Evolutionary conservation across 352 stramenopile genomes (phyloP).

Genomic region (Phytophthora fragariaefolia): DNA sequence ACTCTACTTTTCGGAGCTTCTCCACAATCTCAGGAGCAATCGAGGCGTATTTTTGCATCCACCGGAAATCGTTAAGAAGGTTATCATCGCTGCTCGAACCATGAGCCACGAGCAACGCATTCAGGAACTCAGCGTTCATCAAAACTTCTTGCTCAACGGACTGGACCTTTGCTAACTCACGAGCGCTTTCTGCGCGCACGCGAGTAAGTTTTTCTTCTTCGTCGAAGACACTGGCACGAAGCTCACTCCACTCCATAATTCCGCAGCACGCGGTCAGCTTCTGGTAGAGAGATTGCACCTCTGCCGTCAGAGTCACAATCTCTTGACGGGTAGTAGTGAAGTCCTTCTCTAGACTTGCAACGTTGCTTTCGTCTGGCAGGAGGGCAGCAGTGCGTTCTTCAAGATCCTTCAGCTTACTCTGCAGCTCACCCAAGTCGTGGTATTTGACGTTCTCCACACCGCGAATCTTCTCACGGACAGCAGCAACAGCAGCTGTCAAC

Average conservation of each 20-base stretch:
- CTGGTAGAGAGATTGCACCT: slow-evolving; percentile 57
- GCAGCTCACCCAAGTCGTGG: slow-evolving; percentile 47
- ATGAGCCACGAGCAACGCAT: slow-evolving; percentile 47
- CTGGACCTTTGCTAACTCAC: slow-evolving; percentile 47
- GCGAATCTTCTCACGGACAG: slow-evolving; percentile 54
- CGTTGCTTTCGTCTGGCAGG: slow-evolving; percentile 35
- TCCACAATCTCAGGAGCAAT: slow-evolving; percentile 56
- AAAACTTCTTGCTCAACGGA: slow-evolving; percentile 63
- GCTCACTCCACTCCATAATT: slow-evolving; percentile 65
- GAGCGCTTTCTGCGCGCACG: slow-evolving; percentile 36
- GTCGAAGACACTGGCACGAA: slow-evolving; percentile 50
- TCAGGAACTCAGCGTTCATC: slow-evolving; percentile 68
- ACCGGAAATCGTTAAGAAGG: slow-evolving; percentile 35
- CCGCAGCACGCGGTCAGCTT: slow-evolving; percentile 64
- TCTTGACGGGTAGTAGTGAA: slow-evolving; percentile 56
- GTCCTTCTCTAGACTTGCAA: slow-evolving; percentile 47
- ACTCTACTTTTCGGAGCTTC: slow-evolving; percentile 54
- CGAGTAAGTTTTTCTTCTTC: slow-evolving; percentile 54
- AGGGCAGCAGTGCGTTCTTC: slow-evolving; percentile 48
- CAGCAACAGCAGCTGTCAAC: slow-evolving; percentile 41
- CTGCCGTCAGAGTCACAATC: slow-evolving; percentile 46
- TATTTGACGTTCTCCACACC: slow-evolving; percentile 48
- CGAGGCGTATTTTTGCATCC: slow-evolving; percentile 60
- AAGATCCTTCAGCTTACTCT: slow-evolving; percentile 44
- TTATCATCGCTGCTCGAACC: slow-evolving; percentile 33